Evolutionary conservation across 108 stramenopile species (phyloP), one percentile per base, ranked within the genome.

Genomic region (Cyclotella choctawhatcheeana): DNA sequence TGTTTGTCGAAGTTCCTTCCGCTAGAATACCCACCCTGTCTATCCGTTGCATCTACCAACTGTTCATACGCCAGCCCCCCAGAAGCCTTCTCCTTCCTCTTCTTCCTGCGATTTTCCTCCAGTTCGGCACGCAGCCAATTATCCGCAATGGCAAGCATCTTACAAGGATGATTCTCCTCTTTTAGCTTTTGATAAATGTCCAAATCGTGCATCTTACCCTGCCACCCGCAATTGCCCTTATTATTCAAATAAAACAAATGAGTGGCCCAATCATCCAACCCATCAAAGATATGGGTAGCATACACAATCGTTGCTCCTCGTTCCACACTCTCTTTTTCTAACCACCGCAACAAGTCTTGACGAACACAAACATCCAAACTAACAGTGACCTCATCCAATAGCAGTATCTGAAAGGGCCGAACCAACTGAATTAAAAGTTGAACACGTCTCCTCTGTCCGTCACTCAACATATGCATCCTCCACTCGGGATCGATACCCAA

Each of bases 251-350:
- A 95, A 58, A 88, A 85, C 62, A 93, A 64, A 69, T 80, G 79
- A 13, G 79, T 68, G 35, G 67, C 71, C 79, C 79, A 96, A 5
- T 88, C 88, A 64, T 91, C 96, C 37, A 95, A 64, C 32, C 95
- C 93, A 63, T 97, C 99, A 85, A 99, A 99, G 56, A 99, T 99
- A 71, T 99, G 98, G 2, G 98, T 99, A 6, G 98, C 99, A 78
- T 99, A 99, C 26, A 99, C 71, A 58, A 99, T 96, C 14, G 98
- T 98, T 1, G 97, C 94, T 12, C 91, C 89, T 5, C 95, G 84
- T 62, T 85, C 83, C 52, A 92, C 93, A 30, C 89, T 90, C 84
- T 99, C 99, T 18, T 75, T 67, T 64, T 93, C 92, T 51, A 99
- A 77, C 96, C 96, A 99, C 21, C 79, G 71, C 25, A 99, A 68